Evolutionary conservation across 2,329 filamentous ascomycete species (phyloP).

Genomic region (Macrophomina pseudophaseolina): DNA sequence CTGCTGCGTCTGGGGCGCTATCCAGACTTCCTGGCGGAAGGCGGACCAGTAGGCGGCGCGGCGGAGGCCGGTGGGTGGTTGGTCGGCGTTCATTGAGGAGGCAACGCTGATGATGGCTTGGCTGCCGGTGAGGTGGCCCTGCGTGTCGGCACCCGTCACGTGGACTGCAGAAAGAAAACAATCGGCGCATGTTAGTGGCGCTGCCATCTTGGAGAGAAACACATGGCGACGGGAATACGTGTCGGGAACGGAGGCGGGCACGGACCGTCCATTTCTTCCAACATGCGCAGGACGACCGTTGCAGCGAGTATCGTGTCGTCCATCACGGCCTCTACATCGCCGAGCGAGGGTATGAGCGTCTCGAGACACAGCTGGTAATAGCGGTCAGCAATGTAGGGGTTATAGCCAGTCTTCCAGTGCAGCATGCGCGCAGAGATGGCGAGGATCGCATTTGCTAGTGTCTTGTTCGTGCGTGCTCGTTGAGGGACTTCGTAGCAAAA

Average conservation of each 20-base stretch:
- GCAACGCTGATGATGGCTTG: slow-evolving; percentile 16
- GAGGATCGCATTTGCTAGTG: slow-evolving; percentile 50
- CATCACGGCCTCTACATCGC: slow-evolving; percentile 45
- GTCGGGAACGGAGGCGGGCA: neutral
- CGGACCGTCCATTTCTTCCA: slow-evolving; percentile 50
- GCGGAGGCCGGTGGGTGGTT: slow-evolving; percentile 30
- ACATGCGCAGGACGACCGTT: slow-evolving; percentile 47
- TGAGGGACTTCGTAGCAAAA: slow-evolving; percentile 44
- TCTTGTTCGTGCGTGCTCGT: slow-evolving; percentile 43
- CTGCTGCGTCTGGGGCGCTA: slow-evolving; percentile 31
- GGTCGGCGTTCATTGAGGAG: slow-evolving; percentile 33
- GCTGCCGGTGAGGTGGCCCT: slow-evolving; percentile 45
- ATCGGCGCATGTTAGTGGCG: too few relatives aligned
- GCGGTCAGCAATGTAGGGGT: slow-evolving; percentile 48
- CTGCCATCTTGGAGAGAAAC: too few relatives aligned
- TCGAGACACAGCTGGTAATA: slow-evolving; percentile 50
- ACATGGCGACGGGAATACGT: neutral
- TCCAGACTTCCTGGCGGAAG: slow-evolving; percentile 46
- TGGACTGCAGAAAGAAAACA: slow-evolving; percentile 31
- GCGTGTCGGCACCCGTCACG: slow-evolving; percentile 41
- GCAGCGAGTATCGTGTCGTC: slow-evolving; percentile 49
- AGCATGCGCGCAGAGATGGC: slow-evolving; percentile 50
- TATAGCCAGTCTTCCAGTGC: slow-evolving; percentile 46
- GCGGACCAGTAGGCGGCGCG: slow-evolving; percentile 46
- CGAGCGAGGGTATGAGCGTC: slow-evolving; percentile 47